Conservation (phyloP, 129 eudicot genomes). For the Artemisia tridentata region DNA sequence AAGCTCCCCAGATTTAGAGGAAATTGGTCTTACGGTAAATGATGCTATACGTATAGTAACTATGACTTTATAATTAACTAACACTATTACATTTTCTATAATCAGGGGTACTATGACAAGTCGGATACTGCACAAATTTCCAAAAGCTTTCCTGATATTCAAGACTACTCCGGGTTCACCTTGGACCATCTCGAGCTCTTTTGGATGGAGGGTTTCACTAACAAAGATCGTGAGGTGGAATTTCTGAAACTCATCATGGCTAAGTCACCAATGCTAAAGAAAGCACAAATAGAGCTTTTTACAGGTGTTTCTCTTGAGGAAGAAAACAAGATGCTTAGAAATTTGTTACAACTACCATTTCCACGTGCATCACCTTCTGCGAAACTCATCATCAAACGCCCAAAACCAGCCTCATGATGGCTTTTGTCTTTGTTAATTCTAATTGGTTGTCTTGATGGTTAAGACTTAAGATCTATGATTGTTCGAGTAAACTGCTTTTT, state of each 20-base stretch:
- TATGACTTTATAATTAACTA: neutral
- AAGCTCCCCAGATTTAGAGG: neutral
- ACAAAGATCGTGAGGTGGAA: no score
- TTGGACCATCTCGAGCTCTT: no score
- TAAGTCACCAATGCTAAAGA: neutral
- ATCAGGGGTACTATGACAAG: neutral
- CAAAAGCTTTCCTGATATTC: no score
- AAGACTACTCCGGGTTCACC: no score
- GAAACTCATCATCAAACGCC: neutral
- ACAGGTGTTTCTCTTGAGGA: neutral
- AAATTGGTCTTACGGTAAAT: neutral
- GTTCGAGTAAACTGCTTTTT: no score
- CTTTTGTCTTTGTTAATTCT: no score
- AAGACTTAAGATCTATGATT: no score
- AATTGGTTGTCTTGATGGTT: no score
- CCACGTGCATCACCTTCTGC: neutral
- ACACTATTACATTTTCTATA: neutral
- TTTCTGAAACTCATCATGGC: no score
- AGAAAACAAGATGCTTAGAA: neutral
- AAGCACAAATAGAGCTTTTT: neutral
- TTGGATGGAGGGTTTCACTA: no score
- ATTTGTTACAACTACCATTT: neutral
- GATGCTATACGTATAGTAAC: no score
- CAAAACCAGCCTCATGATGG: no score
- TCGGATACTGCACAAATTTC: neutral